Evolutionary conservation across 2,329 filamentous ascomycete genomes (phyloP).

Genomic region (Tolypocladium ophioglossoides): DNA sequence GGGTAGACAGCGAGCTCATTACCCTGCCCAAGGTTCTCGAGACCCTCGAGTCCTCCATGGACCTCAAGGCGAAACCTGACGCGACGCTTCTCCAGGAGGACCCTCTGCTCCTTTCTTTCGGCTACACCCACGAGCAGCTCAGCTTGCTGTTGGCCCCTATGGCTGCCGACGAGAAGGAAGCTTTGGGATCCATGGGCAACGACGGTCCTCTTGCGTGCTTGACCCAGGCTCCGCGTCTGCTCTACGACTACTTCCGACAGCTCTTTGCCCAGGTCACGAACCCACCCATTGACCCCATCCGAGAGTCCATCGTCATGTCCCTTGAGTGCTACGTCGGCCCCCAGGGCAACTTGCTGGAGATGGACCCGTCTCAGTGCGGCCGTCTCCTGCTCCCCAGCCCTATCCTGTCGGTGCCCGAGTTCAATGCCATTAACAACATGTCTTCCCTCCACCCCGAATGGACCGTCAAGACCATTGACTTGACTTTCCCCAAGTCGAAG

Average conservation of each 20-base stretch:
- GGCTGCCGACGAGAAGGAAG: conserved; percentile 96
- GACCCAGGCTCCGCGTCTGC: conserved; percentile 75
- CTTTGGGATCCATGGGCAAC: conserved; percentile 95
- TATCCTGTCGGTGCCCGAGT: conserved; percentile 79
- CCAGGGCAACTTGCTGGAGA: conserved; percentile 89
- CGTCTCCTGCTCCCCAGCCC: conserved; percentile 80
- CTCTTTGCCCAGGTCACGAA: conserved; percentile 97
- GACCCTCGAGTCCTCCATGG: conserved; percentile 45
- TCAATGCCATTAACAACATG: conserved; percentile 78
- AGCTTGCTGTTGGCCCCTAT: conserved; percentile 86
- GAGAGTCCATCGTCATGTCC: conserved; percentile 97
- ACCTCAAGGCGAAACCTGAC: conserved; percentile 59
- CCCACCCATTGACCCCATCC: conserved; percentile 91
- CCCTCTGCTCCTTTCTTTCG: conserved; percentile 72
- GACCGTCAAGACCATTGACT: conserved; percentile 83
- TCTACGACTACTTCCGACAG: conserved; percentile 96
- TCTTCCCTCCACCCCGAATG: conserved; percentile 62
- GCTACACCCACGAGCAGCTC: conserved; percentile 93
- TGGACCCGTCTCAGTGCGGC: conserved; percentile 82
- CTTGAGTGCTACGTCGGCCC: conserved; percentile 93
- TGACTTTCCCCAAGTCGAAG: conserved; percentile 82
- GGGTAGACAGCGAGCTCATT: conserved; percentile 79
- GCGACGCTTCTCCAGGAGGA: conserved; percentile 70
- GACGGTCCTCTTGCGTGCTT: conserved; percentile 88
- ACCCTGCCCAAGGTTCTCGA: conserved; percentile 67